Evolutionary conservation across 1,139 yeast species (phyloP).

Genomic region (Geotrichum carabidarum): DNA sequence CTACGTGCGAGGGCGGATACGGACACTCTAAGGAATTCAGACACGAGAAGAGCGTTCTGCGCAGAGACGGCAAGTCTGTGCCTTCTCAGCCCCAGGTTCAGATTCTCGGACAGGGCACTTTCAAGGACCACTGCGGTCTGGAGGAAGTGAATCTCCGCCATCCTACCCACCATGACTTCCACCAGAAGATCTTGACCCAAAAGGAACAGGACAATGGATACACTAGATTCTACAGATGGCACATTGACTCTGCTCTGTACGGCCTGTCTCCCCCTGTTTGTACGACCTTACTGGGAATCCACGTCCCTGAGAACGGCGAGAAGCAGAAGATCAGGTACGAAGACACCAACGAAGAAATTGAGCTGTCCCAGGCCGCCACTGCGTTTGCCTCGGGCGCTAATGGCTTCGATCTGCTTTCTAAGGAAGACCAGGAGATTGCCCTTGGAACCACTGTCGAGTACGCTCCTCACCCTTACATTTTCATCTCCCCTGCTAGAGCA

Average conservation of each 20-base stretch:
- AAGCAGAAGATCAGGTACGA: conserved; percentile 54
- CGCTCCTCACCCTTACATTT: conserved; percentile 88
- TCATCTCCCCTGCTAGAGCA: conserved; percentile 71
- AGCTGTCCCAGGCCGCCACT: conserved; percentile 75
- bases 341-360: conserved; percentile 57
- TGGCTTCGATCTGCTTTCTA: conserved; percentile 61
- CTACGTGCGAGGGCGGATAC: conserved; percentile 61
- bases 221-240: conserved; percentile 83
- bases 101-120: conserved; percentile 74
- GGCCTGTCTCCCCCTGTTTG: conserved; percentile 79
- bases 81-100: conserved; percentile 84
- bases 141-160: conserved; percentile 69
- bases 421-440: conserved; percentile 67
- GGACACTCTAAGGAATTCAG: conserved; percentile 85
- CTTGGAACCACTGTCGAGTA: conserved; percentile 70
- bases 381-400: conserved; percentile 79
- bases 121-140: conserved; percentile 62
- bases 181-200: conserved; percentile 55
- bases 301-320: conserved; percentile 45
- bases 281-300: conserved; percentile 74
- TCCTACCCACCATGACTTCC: conserved; percentile 78
- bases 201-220: conserved; percentile 55
- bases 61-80: conserved; percentile 73
- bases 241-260: conserved; percentile 81
- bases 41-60: conserved; percentile 67